Base-by-base conservation (phyloP, 257 asterid genomes). In the Solanum pennellii region DNA sequence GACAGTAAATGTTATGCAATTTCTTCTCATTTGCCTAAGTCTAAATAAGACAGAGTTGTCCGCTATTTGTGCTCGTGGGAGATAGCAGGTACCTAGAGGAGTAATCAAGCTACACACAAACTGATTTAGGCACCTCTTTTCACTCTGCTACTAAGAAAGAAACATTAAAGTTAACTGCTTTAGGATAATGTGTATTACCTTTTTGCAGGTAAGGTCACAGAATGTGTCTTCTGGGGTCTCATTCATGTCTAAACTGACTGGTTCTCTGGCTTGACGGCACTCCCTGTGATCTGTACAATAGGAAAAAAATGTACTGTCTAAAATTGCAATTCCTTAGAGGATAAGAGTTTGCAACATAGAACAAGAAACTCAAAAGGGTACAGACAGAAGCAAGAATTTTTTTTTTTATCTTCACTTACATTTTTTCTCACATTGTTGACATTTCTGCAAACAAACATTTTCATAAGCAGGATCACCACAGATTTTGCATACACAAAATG, bases 401-500 rank as follows among this genome's bases (percentile, higher is more conserved):
- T 20, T 59, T 52, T 20, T 20, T 20, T 7, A 21, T 42, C 44
- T 9, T 37, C 71, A 60, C 89, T 29, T 88, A 93, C 94, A 91
- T 93, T 47, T 89, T 79, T 90, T 93, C 80, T 89, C 94, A 87
- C 95, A 94, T 52, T 89, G 95, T 60, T 92, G 92, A 31, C 97
- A 94, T 80, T 84, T 87, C n/a, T 85, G 47, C 68, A 90, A 14
- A 82, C 8, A 56, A 29, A 89, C 90, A 35, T 88, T 86, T 62
- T 83, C 85, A 13, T 16, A 20, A 83, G 69, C 88, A 41, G 91
- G 89, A 68, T 85, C 82, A 10, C 88, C 89, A 65, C 94, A 90
- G 79, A 89, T 88, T 79, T 88, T 92, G 87, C 94, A 90, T 5
- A 90, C 85, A 29, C 94, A 92, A 15, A 83, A 92, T 7, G 92